phyloP scores from a whole-genome alignment of 2,329 filamentous ascomycete species.

The Emericellopsis cladophorae region DNA sequence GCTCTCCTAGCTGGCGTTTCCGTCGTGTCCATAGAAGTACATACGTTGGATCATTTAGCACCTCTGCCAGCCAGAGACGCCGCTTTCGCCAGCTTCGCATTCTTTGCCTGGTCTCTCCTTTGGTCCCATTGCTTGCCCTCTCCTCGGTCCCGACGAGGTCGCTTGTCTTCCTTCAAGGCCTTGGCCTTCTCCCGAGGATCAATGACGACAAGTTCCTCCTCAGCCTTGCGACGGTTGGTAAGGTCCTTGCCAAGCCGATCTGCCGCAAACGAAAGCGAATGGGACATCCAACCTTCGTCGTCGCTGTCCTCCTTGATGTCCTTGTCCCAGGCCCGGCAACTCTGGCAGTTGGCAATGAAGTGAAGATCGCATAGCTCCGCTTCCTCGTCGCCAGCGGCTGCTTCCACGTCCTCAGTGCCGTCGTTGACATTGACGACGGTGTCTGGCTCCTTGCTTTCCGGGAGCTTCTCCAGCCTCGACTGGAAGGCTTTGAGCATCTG shows the following conservation, averaged over 20 bases:
- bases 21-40: too few species aligned
- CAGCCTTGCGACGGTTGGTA: constrained; percentile 79
- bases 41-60: constrained; percentile 26
- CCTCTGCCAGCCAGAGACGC: constrained; percentile 43
- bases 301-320: constrained; percentile 45
- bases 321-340: constrained; percentile 75
- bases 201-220: constrained; percentile 85
- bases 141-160: constrained; percentile 41
- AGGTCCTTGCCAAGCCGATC: constrained; percentile 87
- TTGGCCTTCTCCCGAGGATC: constrained; percentile 77
- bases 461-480: constrained; percentile 52
- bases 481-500: constrained; percentile 70
- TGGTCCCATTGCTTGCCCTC: constrained; percentile 45
- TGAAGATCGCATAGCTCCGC: constrained; percentile 79
- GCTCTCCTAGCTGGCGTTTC: too few species aligned
- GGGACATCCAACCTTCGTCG: constrained; percentile 71
- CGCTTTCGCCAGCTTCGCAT: constrained; percentile 40
- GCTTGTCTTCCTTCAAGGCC: constrained; percentile 55
- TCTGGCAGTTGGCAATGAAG: constrained; percentile 92
- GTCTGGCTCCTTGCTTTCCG: constrained; percentile 25
- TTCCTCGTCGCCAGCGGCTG: constrained; percentile 42
- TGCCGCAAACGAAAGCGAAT: constrained; percentile 74
- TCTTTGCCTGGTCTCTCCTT: constrained; percentile 31
- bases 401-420: constrained; percentile 8
- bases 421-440: constrained; percentile 26